These are phyloP conservation scores for Anethum foeniculum DNA, from an alignment of 140 eudicot genomes.

Conservation along the genomic window DNA sequence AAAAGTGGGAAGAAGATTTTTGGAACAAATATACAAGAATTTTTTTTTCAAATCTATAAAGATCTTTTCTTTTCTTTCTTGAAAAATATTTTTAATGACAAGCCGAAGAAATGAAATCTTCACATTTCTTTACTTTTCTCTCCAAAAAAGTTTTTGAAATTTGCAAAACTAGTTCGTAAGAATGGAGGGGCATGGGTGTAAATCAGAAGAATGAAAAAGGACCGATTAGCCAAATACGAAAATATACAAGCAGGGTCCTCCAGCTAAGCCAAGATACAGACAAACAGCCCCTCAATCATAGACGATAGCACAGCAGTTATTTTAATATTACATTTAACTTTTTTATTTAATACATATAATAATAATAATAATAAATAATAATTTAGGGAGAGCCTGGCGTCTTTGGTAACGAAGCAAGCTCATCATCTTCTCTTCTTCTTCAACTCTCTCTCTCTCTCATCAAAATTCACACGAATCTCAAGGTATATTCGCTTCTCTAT, in stretches of 20 bases:
- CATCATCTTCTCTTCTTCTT: background rate
- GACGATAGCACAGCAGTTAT: background rate
- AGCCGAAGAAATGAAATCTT: too few species aligned
- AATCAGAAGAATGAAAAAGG: background rate
- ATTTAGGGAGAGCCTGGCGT: background rate
- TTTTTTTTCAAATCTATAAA: too few species aligned
- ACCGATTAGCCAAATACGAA: background rate
- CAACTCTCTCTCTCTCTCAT: background rate
- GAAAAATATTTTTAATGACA: too few species aligned
- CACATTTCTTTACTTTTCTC: too few species aligned
- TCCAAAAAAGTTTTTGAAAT: too few species aligned
- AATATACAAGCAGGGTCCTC: background rate
- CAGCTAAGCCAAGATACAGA: background rate
- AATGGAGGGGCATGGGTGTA: background rate
- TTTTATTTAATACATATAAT: background rate
- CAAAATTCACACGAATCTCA: background rate
- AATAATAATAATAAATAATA: background rate
- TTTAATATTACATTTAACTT: background rate
- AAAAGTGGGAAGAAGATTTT: too few species aligned
- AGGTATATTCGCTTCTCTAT: background rate
- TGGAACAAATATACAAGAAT: too few species aligned
- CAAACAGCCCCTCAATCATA: background rate
- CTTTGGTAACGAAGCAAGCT: constrained; percentile 2
- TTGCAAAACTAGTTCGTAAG: too few species aligned
- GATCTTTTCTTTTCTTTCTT: too few species aligned